A percentile compares a stretch with the other conserved stretches of the same genome.
These are phyloP conservation scores for Viridothelium virens DNA, from an alignment of 495 filamentous ascomycete genomes.

Conservation along the genomic window DNA sequence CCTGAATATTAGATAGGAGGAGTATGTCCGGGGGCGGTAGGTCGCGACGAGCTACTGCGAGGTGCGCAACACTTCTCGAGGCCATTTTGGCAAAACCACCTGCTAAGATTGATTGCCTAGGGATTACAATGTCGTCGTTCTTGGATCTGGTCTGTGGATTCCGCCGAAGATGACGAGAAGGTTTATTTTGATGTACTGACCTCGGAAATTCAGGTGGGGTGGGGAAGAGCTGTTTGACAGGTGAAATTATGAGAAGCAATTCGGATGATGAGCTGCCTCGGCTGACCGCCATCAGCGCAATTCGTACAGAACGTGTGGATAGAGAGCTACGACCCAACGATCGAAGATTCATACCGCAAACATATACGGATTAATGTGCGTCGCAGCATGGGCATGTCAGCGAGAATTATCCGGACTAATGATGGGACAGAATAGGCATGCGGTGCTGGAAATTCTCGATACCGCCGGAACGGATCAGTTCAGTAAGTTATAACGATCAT, in stretches of 20 bases:
- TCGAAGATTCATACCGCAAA: constrained; percentile 95
- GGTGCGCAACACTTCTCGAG: not conserved
- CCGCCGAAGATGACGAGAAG: not conserved
- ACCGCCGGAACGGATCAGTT: constrained; percentile 98
- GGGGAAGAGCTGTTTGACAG: constrained; percentile 95
- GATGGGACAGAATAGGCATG: constrained; percentile 71
- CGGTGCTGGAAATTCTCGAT: constrained; percentile 93
- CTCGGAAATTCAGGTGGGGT: constrained; percentile 64
- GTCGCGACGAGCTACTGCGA: constrained; percentile 10
- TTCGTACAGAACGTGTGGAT: constrained; percentile 99
- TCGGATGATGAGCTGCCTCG: constrained; percentile 8
- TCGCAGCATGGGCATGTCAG: constrained; percentile 22
- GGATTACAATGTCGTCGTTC: constrained; percentile 87
- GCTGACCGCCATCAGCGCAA: constrained; percentile 58
- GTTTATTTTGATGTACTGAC: constrained; percentile 18
- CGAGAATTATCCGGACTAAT: constrained; percentile 8
- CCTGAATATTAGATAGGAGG: not conserved
- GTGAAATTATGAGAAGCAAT: constrained; percentile 45
- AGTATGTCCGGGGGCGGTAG: constrained; percentile 9
- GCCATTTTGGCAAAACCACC: not conserved
- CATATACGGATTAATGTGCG: constrained; percentile 89
- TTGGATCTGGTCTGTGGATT: constrained; percentile 64
- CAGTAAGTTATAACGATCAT: constrained; percentile 50
- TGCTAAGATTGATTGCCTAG: constrained; percentile 13
- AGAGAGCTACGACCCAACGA: constrained; percentile 97